Evolutionary conservation across 306 rosid species (phyloP).

Genomic region (Quercus robur): DNA sequence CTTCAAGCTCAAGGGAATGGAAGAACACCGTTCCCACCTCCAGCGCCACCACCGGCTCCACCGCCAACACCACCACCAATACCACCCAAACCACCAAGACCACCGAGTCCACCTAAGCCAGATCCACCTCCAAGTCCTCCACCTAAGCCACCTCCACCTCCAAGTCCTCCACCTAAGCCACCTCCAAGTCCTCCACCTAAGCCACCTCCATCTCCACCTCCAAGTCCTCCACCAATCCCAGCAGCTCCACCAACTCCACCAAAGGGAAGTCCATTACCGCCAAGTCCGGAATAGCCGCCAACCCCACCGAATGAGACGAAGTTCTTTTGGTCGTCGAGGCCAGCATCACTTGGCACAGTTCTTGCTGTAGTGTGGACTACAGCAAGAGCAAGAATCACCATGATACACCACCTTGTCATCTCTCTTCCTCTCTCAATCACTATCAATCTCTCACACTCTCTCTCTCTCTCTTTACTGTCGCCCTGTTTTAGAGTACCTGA

Average conservation of each 20-base stretch:
- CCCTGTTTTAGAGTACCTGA: neutral
- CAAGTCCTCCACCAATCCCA: conserved; percentile 26
- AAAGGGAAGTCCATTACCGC: conserved; percentile 52
- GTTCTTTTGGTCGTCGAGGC: conserved; percentile 69
- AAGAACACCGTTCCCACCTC: conserved; percentile 26
- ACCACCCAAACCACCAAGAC: conserved; percentile 17
- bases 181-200: conserved; percentile 21
- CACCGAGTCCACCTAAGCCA: neutral
- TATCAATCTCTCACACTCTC: too few species aligned
- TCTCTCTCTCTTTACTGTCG: neutral
- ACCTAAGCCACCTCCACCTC: too few species aligned
- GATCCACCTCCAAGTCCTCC: conserved; percentile 32
- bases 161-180: conserved; percentile 19
- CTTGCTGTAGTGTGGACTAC: conserved; percentile 43
- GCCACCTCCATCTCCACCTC: conserved; percentile 27
- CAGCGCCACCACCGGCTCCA: neutral
- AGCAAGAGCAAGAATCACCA: conserved; percentile 50
- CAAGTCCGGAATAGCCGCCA: conserved; percentile 62
- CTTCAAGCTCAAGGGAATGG: conserved; percentile 48
- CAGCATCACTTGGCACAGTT: conserved; percentile 40
- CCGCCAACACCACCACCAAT: conserved; percentile 8
- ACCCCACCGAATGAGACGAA: conserved; percentile 47
- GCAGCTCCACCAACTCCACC: conserved; percentile 51
- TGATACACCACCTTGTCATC: conserved; percentile 47
- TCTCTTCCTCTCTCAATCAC: conserved; percentile 7